Evolutionary conservation across 2,329 filamentous ascomycete species (phyloP), one percentile per base, ranked within the genome.

Genomic region (Dactylella cylindrospora): DNA sequence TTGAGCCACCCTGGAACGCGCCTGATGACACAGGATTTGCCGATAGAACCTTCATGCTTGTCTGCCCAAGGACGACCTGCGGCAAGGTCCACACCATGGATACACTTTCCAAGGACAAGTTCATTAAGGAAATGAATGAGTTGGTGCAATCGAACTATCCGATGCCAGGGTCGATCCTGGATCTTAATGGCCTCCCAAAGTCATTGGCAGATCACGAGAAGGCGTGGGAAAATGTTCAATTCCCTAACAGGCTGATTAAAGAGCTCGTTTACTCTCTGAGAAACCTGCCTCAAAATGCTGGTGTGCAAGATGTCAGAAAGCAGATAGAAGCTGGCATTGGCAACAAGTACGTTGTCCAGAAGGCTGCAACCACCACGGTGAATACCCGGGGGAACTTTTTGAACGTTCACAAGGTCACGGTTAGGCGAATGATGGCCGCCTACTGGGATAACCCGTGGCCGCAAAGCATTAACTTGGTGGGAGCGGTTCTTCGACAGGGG

Each of bases 101-200:
- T 39, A 73, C 76, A 1, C 76, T 90, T 1, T 77, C 79, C n/a
- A 77, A 83, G 1, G 75, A 72, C 35, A 85, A 83, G 66, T 87
- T 89, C 67, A 73, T 76, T 40, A 72, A 70, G 10, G 84, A 90
- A 67, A 71, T 79, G 4, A 70, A 76, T 19, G 68, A 68, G 0
- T 74, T 88, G 0, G 66, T 81, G 2, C 59, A 71, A 2, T 66
- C 76, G 2, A 67, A 75, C 10, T 69, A 73, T 1, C 82, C 85
- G 0, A 81, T 90, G 76, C 82, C 84, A 0, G 85, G 86, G 1
- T 89, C 85, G 0, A 70, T 88, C 3, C 75, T 88, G 5, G 75
- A 80, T 6, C 70, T 77, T 0, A 70, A 72, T 1, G 86, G 85
- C 0, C 71, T 74, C 12, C 80, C 82, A 0, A 70, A 74, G 23